Evolutionary conservation across 2,329 filamentous ascomycete species (phyloP).

Genomic region (Aspergillus costaricaensis): DNA sequence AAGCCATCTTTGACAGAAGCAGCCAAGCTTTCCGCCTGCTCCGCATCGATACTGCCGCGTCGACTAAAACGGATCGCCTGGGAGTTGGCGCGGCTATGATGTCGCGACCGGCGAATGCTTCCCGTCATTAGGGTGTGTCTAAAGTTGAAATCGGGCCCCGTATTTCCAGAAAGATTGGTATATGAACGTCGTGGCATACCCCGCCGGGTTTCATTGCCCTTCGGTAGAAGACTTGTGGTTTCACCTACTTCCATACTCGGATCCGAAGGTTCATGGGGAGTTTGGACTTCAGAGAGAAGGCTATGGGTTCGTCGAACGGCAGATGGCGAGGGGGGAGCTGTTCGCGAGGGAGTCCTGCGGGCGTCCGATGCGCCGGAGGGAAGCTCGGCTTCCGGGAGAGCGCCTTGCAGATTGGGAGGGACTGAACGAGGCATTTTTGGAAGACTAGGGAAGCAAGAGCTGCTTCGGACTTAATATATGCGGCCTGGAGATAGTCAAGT

Average conservation of each 20-base stretch:
- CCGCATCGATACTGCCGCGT: slow-evolving; percentile 60
- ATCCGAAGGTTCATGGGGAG: slow-evolving; percentile 35
- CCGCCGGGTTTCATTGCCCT: slow-evolving; percentile 19
- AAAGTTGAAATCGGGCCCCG: slow-evolving; percentile 35
- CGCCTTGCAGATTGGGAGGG: slow-evolving; percentile 25
- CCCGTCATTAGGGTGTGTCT: slow-evolving; percentile 38
- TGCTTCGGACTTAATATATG: neutral
- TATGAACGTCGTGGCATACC: slow-evolving; percentile 37
- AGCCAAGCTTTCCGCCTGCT: slow-evolving; percentile 31
- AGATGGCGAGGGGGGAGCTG: slow-evolving; percentile 41
- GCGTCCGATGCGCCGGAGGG: slow-evolving; percentile 8
- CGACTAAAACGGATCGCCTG: slow-evolving; percentile 51
- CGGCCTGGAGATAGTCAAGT: neutral
- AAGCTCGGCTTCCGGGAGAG: slow-evolving; percentile 20
- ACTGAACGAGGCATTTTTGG: slow-evolving; percentile 36
- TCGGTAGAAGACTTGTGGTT: slow-evolving; percentile 39
- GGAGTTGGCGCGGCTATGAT: slow-evolving; percentile 54
- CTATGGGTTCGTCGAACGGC: slow-evolving; percentile 34
- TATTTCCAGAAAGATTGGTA: slow-evolving; percentile 36
- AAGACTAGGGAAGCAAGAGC: slow-evolving; percentile 6
- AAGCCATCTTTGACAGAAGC: slow-evolving; percentile 51
- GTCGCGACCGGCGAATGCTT: slow-evolving; percentile 42
- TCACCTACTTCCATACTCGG: slow-evolving; percentile 34
- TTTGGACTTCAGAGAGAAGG: slow-evolving; percentile 35
- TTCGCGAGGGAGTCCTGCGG: slow-evolving; percentile 23